These are phyloP conservation scores for Coemansia umbellata DNA, from an alignment of 192 early-diverging fungal species.

Conservation along the genomic window DNA sequence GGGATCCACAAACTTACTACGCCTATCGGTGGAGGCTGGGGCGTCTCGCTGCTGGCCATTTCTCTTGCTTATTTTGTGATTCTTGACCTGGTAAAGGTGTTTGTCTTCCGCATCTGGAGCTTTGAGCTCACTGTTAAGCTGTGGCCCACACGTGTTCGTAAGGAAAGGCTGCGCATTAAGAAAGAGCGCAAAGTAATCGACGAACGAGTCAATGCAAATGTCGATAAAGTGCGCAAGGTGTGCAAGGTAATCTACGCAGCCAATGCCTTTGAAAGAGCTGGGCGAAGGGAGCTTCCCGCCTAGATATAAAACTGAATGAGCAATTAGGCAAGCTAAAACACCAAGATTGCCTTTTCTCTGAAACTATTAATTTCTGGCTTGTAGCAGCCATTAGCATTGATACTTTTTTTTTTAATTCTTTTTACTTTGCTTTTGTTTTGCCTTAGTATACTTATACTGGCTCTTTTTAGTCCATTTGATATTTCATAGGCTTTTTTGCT, in stretches of 20 bases:
- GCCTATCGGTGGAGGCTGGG: constrained; percentile 72
- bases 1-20: constrained; percentile 56
- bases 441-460: too few species aligned
- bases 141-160: constrained; percentile 66
- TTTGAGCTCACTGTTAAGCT: constrained; percentile 86
- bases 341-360: too few species aligned
- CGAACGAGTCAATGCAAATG: constrained; percentile 44
- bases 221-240: constrained; percentile 35
- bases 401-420: too few species aligned
- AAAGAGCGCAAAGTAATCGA: constrained; percentile 51
- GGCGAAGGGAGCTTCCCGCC: constrained; percentile 7
- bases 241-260: constrained; percentile 40
- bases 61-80: constrained; percentile 81
- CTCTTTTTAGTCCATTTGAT: too few species aligned
- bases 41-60: constrained; percentile 63
- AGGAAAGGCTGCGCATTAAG: constrained; percentile 57
- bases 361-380: too few species aligned
- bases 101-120: constrained; percentile 76
- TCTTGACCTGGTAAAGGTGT: constrained; percentile 90
- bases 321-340: too few species aligned
- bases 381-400: too few species aligned
- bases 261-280: constrained; percentile 30
- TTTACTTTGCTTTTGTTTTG: too few species aligned
- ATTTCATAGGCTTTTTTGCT: too few species aligned
- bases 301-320: too few species aligned